A percentile compares a stretch with the other conserved stretches of the same genome.
phyloP scores from a whole-genome alignment of 768 basidiomycete genomes.

The Pleurotus djamor region DNA sequence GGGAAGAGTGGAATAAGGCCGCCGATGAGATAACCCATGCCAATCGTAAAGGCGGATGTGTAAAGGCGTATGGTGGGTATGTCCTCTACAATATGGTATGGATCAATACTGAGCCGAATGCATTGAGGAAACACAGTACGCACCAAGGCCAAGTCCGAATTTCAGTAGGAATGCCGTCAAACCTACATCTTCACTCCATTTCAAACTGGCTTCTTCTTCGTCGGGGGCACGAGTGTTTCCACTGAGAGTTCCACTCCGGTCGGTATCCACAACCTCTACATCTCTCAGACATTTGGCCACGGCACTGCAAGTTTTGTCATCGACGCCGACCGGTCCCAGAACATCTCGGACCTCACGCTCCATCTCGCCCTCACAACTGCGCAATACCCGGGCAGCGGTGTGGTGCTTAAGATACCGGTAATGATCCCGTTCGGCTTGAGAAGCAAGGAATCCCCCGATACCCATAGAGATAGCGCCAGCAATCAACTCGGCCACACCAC shows the following conservation, averaged over 20 bases:
- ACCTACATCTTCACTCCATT: constrained; percentile 79
- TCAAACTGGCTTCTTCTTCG: constrained; percentile 58
- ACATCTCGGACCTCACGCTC: constrained; percentile 92
- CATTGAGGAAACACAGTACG: constrained; percentile 19
- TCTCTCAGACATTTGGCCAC: constrained; percentile 77
- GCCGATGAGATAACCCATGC: constrained; percentile 90
- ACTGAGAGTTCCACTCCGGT: constrained; percentile 15
- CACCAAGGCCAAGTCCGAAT: constrained; percentile 92
- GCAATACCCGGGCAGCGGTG: constrained; percentile 78
- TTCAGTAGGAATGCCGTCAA: constrained; percentile 92
- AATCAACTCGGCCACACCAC: constrained; percentile 93
- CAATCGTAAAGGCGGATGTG: constrained; percentile 92
- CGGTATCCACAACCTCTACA: constrained; percentile 47
- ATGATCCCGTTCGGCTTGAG: constrained; percentile 95
- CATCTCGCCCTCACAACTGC: constrained; percentile 93
- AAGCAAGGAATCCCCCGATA: constrained; percentile 95
- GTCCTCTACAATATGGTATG: constrained; percentile 58
- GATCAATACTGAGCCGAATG: neutral
- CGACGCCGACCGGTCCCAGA: constrained; percentile 87
- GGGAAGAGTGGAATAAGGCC: constrained; percentile 91
- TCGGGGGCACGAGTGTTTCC: constrained; percentile 15
- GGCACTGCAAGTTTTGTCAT: constrained; percentile 73
- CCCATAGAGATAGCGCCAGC: constrained; percentile 99
- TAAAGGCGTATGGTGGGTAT: constrained; percentile 83
- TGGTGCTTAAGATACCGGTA: constrained; percentile 77